phyloP scores from a whole-genome alignment of 768 basidiomycete species.

The Nidularia pulvinata region DNA sequence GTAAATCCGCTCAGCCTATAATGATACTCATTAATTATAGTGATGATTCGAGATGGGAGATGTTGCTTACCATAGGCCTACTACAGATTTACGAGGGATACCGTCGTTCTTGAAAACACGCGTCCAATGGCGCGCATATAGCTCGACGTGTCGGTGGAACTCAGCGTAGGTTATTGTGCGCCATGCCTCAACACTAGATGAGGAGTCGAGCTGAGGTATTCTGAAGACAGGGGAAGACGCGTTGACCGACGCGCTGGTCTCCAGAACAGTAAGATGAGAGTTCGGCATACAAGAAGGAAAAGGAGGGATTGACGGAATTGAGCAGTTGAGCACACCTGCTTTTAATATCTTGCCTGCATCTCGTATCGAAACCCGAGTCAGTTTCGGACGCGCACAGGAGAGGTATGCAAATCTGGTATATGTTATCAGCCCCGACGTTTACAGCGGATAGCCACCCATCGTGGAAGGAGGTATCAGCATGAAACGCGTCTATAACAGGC shows the following conservation, averaged over 20 bases:
- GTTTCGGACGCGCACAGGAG: constrained; percentile 19
- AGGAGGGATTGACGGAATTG: constrained; percentile 10
- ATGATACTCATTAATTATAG: neutral
- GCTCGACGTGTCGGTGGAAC: constrained; percentile 67
- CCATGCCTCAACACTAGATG: constrained; percentile 51
- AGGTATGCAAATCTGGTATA: constrained; percentile 23
- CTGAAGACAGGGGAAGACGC: constrained; percentile 58
- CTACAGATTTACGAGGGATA: constrained; percentile 54
- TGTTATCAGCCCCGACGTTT: neutral
- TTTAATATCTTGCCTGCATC: constrained; percentile 3
- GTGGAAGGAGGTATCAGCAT: constrained; percentile 20
- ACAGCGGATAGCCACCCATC: constrained; percentile 24
- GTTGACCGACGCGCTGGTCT: constrained; percentile 49
- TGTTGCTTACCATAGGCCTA: constrained; percentile 70
- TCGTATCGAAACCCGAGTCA: constrained; percentile 21
- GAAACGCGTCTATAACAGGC: constrained; percentile 29
- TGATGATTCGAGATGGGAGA: neutral
- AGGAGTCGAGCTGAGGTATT: constrained; percentile 47
- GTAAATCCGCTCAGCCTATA: constrained; percentile 72
- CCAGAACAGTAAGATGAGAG: constrained; percentile 67
- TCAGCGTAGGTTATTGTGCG: constrained; percentile 59
- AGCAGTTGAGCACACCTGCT: neutral
- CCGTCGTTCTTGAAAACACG: constrained; percentile 40
- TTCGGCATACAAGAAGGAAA: constrained; percentile 28
- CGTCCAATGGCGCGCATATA: constrained; percentile 65